Evolutionary conservation across 2,329 filamentous ascomycete species (phyloP).

Genomic region (Coniochaeta sp.): DNA sequence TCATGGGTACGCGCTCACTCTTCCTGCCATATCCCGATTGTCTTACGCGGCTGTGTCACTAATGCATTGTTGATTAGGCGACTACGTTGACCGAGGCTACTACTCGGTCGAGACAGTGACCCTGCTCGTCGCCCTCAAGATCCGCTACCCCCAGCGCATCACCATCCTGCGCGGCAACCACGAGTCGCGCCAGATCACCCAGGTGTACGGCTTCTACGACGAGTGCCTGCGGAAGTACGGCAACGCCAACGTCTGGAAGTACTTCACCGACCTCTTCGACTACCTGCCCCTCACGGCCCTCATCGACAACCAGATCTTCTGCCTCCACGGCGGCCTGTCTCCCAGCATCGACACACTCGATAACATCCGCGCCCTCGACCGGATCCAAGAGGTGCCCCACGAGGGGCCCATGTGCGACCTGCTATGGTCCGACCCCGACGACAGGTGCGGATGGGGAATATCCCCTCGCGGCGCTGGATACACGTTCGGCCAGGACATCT

Average conservation of each 20-base stretch:
- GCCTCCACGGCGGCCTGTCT: conserved; percentile 91
- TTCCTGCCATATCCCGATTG: not conserved
- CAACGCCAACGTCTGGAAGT: conserved; percentile 99
- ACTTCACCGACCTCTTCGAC: conserved; percentile 97
- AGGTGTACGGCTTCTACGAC: conserved; percentile 99
- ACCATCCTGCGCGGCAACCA: conserved; percentile 98
- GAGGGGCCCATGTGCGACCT: conserved; percentile 98
- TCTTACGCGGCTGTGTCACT: not conserved
- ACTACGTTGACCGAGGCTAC: conserved; percentile 98
- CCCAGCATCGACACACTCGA: conserved; percentile 95
- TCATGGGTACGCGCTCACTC: conserved; percentile 75
- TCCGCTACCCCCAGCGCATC: conserved; percentile 95
- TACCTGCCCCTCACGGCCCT: conserved; percentile 94
- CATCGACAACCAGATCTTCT: conserved; percentile 99
- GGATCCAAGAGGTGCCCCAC: conserved; percentile 97
- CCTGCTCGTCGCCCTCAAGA: conserved; percentile 92
- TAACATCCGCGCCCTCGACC: conserved; percentile 90
- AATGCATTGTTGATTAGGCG: conserved; percentile 50
- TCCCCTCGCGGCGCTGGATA: conserved; percentile 91
- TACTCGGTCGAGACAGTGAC: conserved; percentile 99
- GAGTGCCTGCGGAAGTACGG: conserved; percentile 98
- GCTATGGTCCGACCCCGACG: conserved; percentile 96
- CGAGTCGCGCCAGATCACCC: conserved; percentile 97
- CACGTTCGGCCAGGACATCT: conserved; percentile 95
- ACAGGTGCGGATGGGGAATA: conserved; percentile 93